Percentiles rank a stretch among this genome's conserved stretches.
phyloP scores from a whole-genome alignment of 164 flowering plant species.

The Malania oleifera region DNA sequence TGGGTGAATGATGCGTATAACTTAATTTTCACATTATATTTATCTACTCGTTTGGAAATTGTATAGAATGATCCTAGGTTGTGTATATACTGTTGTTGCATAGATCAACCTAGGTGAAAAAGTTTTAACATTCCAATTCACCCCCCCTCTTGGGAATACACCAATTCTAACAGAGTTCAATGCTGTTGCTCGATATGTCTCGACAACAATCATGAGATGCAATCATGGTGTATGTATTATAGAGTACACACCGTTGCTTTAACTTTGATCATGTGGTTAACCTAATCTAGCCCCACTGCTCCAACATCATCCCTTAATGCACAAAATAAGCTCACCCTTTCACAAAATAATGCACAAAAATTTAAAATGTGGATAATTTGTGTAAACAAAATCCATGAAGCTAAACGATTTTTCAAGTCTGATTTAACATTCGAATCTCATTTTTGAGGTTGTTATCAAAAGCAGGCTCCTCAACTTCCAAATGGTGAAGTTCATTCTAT shows the following conservation, averaged over 20 bases:
- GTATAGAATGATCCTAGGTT: too few species aligned
- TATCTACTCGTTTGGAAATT: too few species aligned
- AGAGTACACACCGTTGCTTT: constrained; percentile 11
- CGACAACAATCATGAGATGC: constrained; percentile 8
- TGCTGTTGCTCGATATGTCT: constrained; percentile 15
- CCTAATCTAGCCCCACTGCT: constrained; percentile 16
- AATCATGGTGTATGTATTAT: constrained; percentile 13
- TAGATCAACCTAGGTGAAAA: too few species aligned
- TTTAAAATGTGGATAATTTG: constrained; percentile 9
- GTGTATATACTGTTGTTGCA: too few species aligned
- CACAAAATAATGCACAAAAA: constrained; percentile 15
- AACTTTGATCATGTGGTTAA: constrained; percentile 4
- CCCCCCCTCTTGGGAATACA: too few species aligned
- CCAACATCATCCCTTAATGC: constrained; percentile 1
- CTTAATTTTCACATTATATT: too few species aligned
- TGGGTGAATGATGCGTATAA: too few species aligned
- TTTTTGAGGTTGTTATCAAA: constrained; percentile 2
- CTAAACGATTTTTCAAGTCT: constrained; percentile 3
- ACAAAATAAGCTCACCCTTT: constrained; percentile 15
- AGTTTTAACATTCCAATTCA: too few species aligned
- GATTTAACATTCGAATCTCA: not conserved
- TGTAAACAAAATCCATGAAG: constrained; percentile 15
- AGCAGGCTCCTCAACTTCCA: constrained; percentile 2
- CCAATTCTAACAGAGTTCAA: too few species aligned
- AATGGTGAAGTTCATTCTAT: constrained; percentile 3